Conservation (phyloP, 164 flowering plant genomes). For the Dillenia suffruticosa region DNA sequence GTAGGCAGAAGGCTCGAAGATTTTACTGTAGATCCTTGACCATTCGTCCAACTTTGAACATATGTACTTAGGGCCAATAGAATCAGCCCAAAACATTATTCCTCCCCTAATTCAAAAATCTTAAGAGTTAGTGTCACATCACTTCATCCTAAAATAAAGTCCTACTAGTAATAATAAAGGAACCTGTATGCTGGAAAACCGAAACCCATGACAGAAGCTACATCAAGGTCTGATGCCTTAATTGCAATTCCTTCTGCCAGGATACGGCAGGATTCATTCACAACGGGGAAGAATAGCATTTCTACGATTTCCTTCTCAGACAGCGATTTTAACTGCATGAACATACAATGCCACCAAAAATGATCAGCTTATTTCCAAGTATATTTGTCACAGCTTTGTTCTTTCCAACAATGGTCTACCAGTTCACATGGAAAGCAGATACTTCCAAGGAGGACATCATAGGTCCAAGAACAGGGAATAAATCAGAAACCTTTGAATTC, state of each 20-base stretch:
- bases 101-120: slow-evolving; percentile 22
- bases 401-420: too few species aligned
- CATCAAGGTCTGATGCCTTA: slow-evolving; percentile 23
- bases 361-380: not conserved
- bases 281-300: slow-evolving; percentile 26
- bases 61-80: slow-evolving; percentile 21
- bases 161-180: not conserved
- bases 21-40: slow-evolving; percentile 19
- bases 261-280: slow-evolving; percentile 28
- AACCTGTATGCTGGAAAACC: slow-evolving; percentile 32
- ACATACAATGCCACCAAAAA: not conserved
- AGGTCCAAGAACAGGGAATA: too few species aligned
- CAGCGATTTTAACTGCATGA: slow-evolving; percentile 15
- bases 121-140: not conserved
- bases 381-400: too few species aligned
- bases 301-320: slow-evolving; percentile 20
- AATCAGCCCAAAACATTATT: slow-evolving; percentile 24
- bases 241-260: slow-evolving; percentile 23
- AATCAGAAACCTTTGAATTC: too few species aligned
- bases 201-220: slow-evolving; percentile 24
- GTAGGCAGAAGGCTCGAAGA: slow-evolving; percentile 26
- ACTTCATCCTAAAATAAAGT: too few species aligned
- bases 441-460: too few species aligned
- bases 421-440: too few species aligned
- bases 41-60: slow-evolving; percentile 22